These are phyloP conservation scores for Colletotrichum tofieldiae DNA, from an alignment of 2,329 filamentous ascomycete genomes.

Conservation along the genomic window DNA sequence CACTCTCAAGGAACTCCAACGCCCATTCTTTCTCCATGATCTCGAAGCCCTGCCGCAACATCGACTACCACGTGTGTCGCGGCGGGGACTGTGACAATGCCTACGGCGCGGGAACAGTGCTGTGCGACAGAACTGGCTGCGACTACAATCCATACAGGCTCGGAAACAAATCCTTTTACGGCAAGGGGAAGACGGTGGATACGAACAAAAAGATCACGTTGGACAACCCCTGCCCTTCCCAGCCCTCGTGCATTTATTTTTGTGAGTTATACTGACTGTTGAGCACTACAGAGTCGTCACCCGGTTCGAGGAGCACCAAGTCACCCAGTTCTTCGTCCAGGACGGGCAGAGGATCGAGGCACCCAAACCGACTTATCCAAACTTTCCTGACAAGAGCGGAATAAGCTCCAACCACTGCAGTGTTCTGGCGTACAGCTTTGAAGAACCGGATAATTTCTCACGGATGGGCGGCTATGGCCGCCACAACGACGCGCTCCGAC, in stretches of 20 bases:
- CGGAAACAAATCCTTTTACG: slow-evolving; percentile 73
- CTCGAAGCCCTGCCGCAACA: slow-evolving; percentile 23
- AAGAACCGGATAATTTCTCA: neutral
- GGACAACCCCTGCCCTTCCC: neutral
- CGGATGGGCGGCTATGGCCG: slow-evolving; percentile 4
- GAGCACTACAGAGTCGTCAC: slow-evolving; percentile 66
- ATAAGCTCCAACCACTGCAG: slow-evolving; percentile 18
- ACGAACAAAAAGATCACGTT: slow-evolving; percentile 68
- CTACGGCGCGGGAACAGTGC: slow-evolving; percentile 59
- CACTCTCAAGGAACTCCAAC: slow-evolving; percentile 61
- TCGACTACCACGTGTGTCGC: neutral
- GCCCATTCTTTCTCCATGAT: slow-evolving; percentile 60
- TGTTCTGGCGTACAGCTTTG: neutral
- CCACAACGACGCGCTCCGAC: slow-evolving; percentile 4
- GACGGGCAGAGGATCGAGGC: slow-evolving; percentile 68
- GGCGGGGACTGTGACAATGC: slow-evolving; percentile 59
- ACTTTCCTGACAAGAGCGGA: slow-evolving; percentile 7
- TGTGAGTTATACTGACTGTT: neutral
- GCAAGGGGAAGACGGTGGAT: slow-evolving; percentile 69
- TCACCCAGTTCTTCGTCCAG: slow-evolving; percentile 75
- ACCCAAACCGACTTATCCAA: slow-evolving; percentile 47
- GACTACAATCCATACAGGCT: slow-evolving; percentile 77
- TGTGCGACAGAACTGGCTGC: slow-evolving; percentile 77
- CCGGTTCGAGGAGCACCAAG: slow-evolving; percentile 67
- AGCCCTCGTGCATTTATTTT: neutral